A percentile compares a stretch with the other conserved stretches of the same genome.
These are phyloP conservation scores for Debaryomyces hansenii DNA, from an alignment of 805 yeast genomes.

Conservation along the genomic window DNA sequence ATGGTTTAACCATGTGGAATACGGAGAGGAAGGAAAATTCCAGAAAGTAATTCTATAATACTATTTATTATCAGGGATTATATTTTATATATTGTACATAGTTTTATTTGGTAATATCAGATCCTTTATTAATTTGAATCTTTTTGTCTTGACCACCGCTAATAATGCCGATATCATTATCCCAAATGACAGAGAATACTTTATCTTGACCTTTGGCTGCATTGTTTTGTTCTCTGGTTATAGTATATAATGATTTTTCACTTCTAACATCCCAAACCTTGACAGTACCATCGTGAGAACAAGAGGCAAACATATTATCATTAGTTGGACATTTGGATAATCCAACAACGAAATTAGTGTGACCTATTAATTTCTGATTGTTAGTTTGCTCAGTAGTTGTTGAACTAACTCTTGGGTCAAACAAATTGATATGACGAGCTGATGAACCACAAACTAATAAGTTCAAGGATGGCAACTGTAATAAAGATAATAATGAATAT, in stretches of 20 bases:
- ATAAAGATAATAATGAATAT: constrained; percentile 75
- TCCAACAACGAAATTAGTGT: constrained; percentile 84
- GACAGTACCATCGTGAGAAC: constrained; percentile 95
- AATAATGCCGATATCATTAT: constrained; percentile 71
- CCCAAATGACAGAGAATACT: constrained; percentile 89
- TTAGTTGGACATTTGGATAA: constrained; percentile 74
- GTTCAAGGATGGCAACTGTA: constrained; percentile 64
- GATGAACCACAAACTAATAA: constrained; percentile 92
- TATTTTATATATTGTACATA: constrained; percentile 4
- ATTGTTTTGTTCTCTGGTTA: constrained; percentile 64
- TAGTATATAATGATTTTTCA: constrained; percentile 74
- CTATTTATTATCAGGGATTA: constrained; percentile 1
- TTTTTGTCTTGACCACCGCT: constrained; percentile 95
- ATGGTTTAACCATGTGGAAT: constrained; percentile 64
- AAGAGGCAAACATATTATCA: constrained; percentile 81
- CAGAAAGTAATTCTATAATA: neutral
- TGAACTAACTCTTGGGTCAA: constrained; percentile 79
- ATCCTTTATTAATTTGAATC: constrained; percentile 71
- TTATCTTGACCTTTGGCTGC: constrained; percentile 51
- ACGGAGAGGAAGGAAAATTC: constrained; percentile 33
- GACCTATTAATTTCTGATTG: constrained; percentile 71
- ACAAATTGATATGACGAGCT: constrained; percentile 93
- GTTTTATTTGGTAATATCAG: constrained; percentile 21
- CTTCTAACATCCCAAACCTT: constrained; percentile 96
- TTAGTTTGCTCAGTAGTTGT: constrained; percentile 57